phyloP scores from a whole-genome alignment of 768 basidiomycete species.

The Lentinula lateritia region DNA sequence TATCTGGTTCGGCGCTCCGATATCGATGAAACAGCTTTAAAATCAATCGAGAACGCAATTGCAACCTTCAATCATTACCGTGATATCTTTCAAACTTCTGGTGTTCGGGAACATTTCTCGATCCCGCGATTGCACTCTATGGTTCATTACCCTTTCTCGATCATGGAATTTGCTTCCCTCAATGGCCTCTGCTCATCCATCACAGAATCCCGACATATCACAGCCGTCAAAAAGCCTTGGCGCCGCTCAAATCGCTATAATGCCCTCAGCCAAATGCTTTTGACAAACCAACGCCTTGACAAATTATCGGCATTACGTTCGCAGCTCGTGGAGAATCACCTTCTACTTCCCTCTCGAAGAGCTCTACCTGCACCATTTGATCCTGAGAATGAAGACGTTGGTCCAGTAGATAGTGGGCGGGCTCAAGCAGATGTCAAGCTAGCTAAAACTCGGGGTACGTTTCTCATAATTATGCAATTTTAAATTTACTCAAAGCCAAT shows the following conservation, averaged over 20 bases:
- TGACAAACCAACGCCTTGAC: conserved; percentile 10
- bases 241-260: conserved; percentile 11
- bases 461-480: neutral
- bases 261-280: conserved; percentile 10
- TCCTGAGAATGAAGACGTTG: conserved; percentile 7
- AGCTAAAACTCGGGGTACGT: conserved; percentile 8
- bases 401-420: neutral
- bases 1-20: conserved; percentile 14
- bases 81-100: conserved; percentile 10
- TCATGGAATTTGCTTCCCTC: conserved; percentile 13
- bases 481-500: neutral
- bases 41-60: conserved; percentile 6
- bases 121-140: conserved; percentile 16
- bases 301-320: neutral
- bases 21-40: conserved; percentile 10
- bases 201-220: conserved; percentile 14
- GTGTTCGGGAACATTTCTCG: conserved; percentile 7
- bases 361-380: neutral
- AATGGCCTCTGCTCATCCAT: conserved; percentile 17
- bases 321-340: neutral
- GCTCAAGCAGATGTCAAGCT: conserved; percentile 8
- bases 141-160: conserved; percentile 11
- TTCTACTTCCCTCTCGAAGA: neutral
- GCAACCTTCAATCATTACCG: conserved; percentile 9
- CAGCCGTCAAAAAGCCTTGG: conserved; percentile 14